Base-by-base conservation (phyloP, 2,329 filamentous ascomycete species). In the Bipolaris cookei region DNA sequence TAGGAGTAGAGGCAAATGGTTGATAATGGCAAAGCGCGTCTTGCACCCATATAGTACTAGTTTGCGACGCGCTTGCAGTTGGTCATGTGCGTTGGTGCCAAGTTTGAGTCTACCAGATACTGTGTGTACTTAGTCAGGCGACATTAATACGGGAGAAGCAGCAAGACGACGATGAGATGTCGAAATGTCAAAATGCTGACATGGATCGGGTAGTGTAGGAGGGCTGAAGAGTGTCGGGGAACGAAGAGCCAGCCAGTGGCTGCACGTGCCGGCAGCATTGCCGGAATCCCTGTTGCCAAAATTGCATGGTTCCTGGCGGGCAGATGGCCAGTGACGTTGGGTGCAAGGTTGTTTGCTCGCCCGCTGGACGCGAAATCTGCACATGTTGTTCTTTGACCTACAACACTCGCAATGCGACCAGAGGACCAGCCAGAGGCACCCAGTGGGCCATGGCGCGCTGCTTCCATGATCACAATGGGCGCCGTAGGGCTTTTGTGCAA, bases 401-500 rank as follows among this genome's bases (percentile, higher is more conserved):
- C 56, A 49, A 54, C 41, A 58, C 56, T 43, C 49, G 53, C 72
- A 61, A 80, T 80, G 79, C 73, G 71, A 67, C 66, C 72, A 38
- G 74, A 79, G 60, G 79, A 78, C 67, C 77, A 76, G 67, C 79
- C 79, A n/a, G 76, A 75, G 53, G 75, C 83, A 74, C 87, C 87
- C 28, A 84, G 85, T 69, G 77, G 88, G 56, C 80, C 86, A 77
- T 92, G 90, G 89, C 89, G 90, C 61, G 78, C 88, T 53, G 84
- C 84, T 34, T 96, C 92, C n/a, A 82, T 88, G 49, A 79, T 88
- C 61, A 84, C 90, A 35, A 91, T 97, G 84, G 88, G 90, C 67
- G 76, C 88, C 10, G 88, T 91, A 0, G 90, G 88, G 45, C 77
- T 87, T 25, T 64, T 96, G 6, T 91, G 87, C 54, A 86, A 90